Percentiles rank a stretch among this genome's conserved stretches.
Conservation (phyloP, 202 grass and related monocot species). For the Bolboschoenoplectus hybrid region DNA sequence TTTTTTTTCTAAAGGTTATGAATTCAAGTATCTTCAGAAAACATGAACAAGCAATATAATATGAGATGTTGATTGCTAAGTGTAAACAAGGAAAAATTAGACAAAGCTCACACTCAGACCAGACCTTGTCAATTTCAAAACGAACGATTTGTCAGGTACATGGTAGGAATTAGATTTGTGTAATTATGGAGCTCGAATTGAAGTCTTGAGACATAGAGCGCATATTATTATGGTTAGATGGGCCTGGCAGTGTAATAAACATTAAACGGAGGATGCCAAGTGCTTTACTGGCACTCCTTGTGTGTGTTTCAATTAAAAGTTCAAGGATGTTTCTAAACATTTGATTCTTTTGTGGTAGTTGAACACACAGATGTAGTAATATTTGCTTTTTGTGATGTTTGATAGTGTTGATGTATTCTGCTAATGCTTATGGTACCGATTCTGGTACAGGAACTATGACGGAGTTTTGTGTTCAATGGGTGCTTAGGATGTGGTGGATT, state of each 20-base stretch:
- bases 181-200: too few relatives aligned
- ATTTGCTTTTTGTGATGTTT: neutral
- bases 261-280: too few relatives aligned
- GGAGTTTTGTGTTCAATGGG: neutral
- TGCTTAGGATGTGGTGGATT: neutral
- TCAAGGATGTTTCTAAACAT: too few relatives aligned
- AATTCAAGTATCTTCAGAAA: neutral
- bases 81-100: neutral
- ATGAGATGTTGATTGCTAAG: neutral
- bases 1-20: neutral
- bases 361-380: too few relatives aligned
- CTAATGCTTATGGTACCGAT: neutral
- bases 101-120: neutral
- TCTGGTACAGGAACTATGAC: neutral
- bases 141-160: neutral
- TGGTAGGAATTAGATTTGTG: neutral
- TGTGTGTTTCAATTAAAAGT: too few relatives aligned
- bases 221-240: too few relatives aligned
- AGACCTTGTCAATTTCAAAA: neutral
- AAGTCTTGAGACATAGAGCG: too few relatives aligned
- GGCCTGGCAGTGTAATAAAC: too few relatives aligned
- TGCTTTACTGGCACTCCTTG: too few relatives aligned
- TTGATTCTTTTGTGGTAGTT: too few relatives aligned
- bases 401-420: neutral
- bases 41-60: neutral